These are phyloP conservation scores for Hibiscus mutabilis DNA, from an alignment of 345 rosid genomes.

Conservation along the genomic window DNA sequence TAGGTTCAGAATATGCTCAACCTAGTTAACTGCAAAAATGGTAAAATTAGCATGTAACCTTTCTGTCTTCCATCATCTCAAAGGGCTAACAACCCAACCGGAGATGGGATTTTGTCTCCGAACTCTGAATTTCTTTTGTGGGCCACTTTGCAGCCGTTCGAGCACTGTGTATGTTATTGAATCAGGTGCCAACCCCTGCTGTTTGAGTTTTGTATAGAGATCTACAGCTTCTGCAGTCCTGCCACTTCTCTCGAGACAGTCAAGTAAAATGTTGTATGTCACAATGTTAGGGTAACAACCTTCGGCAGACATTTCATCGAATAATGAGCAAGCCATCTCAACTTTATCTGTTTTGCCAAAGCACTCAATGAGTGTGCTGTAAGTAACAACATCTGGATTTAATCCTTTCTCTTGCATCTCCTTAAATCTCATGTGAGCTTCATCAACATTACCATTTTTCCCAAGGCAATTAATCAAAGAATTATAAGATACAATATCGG, in stretches of 20 bases:
- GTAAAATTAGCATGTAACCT: neutral
- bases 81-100: conserved; percentile 82
- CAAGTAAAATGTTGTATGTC: conserved; percentile 81
- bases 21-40: neutral
- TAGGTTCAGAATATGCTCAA: neutral
- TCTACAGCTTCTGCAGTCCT: conserved; percentile 84
- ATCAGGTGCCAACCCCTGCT: conserved; percentile 81
- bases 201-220: conserved; percentile 62
- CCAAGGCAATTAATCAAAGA: conserved; percentile 88
- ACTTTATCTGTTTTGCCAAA: conserved; percentile 86
- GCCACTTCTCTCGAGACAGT: conserved; percentile 76
- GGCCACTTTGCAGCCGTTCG: conserved; percentile 71
- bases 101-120: conserved; percentile 86
- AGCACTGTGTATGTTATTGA: conserved; percentile 71
- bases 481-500: conserved; percentile 79
- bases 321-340: conserved; percentile 77
- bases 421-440: conserved; percentile 83
- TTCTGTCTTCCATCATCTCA: conserved; percentile 30
- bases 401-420: conserved; percentile 91
- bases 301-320: conserved; percentile 68
- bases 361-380: conserved; percentile 86
- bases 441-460: conserved; percentile 87
- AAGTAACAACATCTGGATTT: conserved; percentile 84
- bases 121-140: conserved; percentile 47
- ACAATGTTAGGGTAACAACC: conserved; percentile 88